A percentile compares a stretch with the other conserved stretches of the same genome.
Evolutionary conservation across 192 early-diverging fungal genomes (phyloP).

Genomic region (Geranomyces michiganensis): DNA sequence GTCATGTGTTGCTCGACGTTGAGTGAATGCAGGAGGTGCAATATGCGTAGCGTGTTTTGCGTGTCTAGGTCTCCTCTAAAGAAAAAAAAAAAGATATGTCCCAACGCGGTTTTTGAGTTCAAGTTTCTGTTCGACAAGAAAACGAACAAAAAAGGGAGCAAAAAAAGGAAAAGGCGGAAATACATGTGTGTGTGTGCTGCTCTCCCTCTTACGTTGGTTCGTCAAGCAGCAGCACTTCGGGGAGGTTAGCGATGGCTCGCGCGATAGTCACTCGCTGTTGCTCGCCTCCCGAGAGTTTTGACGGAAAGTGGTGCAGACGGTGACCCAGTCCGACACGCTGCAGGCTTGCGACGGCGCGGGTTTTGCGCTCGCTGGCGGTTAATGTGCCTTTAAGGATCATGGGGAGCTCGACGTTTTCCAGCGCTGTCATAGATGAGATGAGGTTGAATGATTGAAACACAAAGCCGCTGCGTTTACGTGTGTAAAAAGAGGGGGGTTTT

Average conservation of each 20-base stretch:
- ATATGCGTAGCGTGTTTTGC: conserved; percentile 31
- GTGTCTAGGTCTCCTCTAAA: conserved; percentile 43
- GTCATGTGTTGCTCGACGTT: conserved; percentile 36
- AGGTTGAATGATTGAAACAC: conserved; percentile 45
- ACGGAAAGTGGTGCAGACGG: conserved; percentile 33
- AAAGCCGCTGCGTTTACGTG: conserved; percentile 27
- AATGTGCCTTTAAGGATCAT: conserved; percentile 34
- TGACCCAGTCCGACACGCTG: conserved; percentile 32
- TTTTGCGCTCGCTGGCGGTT: conserved; percentile 20
- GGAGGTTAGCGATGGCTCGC: conserved; percentile 61
- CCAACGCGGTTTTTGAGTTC: too few relatives aligned
- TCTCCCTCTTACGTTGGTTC: conserved; percentile 35
- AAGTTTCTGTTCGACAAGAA: too few relatives aligned
- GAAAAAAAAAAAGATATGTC: too few relatives aligned
- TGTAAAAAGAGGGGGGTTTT: not conserved
- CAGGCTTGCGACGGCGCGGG: conserved; percentile 23
- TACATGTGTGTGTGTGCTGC: too few relatives aligned
- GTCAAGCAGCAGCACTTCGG: conserved; percentile 40
- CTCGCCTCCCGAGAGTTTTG: conserved; percentile 39
- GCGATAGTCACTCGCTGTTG: conserved; percentile 46
- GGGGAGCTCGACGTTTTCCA: conserved; percentile 44
- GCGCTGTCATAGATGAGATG: conserved; percentile 41
- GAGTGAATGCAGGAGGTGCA: conserved; percentile 32
- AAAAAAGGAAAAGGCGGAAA: too few relatives aligned
- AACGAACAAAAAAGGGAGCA: too few relatives aligned